phyloP scores from a whole-genome alignment of 768 basidiomycete genomes.

The Boletus rufocinnamomeus region DNA sequence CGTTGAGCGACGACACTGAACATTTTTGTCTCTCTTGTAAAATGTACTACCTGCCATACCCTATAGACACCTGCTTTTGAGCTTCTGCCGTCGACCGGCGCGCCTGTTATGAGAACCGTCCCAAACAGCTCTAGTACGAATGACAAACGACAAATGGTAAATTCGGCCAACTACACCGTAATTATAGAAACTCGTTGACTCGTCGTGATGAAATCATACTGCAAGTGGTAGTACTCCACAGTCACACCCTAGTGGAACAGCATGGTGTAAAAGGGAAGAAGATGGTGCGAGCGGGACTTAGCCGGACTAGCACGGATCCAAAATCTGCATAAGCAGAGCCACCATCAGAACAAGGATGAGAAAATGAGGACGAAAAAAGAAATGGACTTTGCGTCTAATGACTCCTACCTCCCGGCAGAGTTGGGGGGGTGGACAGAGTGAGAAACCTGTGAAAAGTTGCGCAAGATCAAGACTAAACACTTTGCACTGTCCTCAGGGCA shows the following conservation, averaged over 20 bases:
- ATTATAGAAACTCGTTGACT: no score
- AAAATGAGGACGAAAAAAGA: not conserved
- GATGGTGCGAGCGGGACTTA: not conserved
- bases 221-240: no score
- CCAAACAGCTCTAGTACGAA: not conserved
- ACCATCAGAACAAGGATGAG: not conserved
- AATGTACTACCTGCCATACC: slow-evolving; percentile 29
- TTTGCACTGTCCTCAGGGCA: not conserved
- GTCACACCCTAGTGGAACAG: not conserved
- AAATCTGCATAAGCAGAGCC: not conserved
- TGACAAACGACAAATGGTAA: not conserved
- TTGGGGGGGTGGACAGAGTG: no score
- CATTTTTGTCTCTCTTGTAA: slow-evolving; percentile 26
- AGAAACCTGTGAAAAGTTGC: not conserved
- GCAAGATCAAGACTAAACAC: not conserved
- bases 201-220: not conserved
- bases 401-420: not conserved
- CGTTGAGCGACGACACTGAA: slow-evolving; percentile 17
- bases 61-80: slow-evolving; percentile 23
- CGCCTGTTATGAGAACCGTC: not conserved
- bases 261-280: not conserved
- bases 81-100: not conserved
- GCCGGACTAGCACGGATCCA: not conserved
- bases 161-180: not conserved
- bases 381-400: not conserved